Evolutionary conservation across 2,329 filamentous ascomycete species (phyloP), one percentile per base, ranked within the genome.

Genomic region (Cordyceps tenuipes): DNA sequence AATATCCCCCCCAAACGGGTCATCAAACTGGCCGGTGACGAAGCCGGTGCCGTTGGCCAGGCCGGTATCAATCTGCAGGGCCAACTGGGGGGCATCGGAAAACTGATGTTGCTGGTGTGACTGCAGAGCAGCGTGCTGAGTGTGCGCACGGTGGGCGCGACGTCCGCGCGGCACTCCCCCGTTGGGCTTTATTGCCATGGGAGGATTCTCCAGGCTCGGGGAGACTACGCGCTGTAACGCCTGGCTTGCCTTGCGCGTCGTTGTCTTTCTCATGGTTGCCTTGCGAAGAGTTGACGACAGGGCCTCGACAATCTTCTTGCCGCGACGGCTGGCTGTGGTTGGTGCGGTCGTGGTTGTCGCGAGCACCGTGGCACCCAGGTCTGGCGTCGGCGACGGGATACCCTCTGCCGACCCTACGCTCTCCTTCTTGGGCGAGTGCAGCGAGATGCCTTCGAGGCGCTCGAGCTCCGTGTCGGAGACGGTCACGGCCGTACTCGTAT

Each of bases 391-490:
- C 15, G 72, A 75, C 58, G 31, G 17, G 9, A 36, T n/a, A 26
- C 52, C 23, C 12, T 36, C 23, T 5, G 44, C 46, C 19, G 34
- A 36, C 2, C 34, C 12, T 10, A 36, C 12, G 6, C 52, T 64
- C 50, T 68, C 67, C 59, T 71, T 69, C 13, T 61, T 67, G 23
- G 73, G 72, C 9, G 72, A 75, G 60, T 73, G 72, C 29, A 79
- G 64, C n/a, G 76, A 76, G 63, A 80, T 79, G n/a, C 74, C 74
- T 63, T 79, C 76, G 3, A 80, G 70, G 34, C 73, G 70, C 9
- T 77, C 71, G n/a, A 80, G 69, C 64, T 79, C 77, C 43, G 76
- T 75, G 62, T 80, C 77, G 3, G 77, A 79, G 68, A 79, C 76
- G 61, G 60, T 47, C 26, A n/a, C 49, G 49, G 19, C 31, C 15